A percentile compares a stretch with the other conserved stretches of the same genome.
Evolutionary conservation across 176 grass and related monocot genomes (phyloP).

Genomic region (Dendrocalamus sinicus): DNA sequence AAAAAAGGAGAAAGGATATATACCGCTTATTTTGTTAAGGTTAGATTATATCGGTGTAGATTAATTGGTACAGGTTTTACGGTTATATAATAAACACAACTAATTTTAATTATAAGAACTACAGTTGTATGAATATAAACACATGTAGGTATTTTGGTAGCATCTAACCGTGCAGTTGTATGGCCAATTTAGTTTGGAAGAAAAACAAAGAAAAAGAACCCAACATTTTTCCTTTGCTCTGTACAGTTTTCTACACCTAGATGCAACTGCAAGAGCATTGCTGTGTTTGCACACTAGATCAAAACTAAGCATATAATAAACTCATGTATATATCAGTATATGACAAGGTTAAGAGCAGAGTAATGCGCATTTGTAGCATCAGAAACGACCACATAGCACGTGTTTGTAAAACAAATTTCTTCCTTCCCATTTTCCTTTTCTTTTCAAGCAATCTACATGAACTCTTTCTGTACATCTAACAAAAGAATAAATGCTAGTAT

Average conservation of each 20-base stretch:
- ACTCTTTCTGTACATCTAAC: constrained; percentile 28
- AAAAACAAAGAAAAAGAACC: background rate
- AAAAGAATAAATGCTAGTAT: constrained; percentile 42
- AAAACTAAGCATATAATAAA: background rate
- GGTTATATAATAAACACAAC: background rate
- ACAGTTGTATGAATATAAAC: background rate
- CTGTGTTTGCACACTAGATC: background rate
- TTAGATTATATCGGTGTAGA: background rate
- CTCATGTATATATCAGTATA: too few relatives aligned
- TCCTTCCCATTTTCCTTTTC: background rate
- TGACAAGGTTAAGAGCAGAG: background rate
- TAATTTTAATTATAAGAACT: background rate
- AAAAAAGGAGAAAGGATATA: fast-evolving
- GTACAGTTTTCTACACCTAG: background rate
- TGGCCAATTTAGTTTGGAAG: too few relatives aligned
- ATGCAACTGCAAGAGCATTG: background rate
- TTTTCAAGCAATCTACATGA: constrained; percentile 13
- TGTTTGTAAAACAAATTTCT: background rate
- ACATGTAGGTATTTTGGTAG: too few relatives aligned
- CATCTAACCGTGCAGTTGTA: background rate
- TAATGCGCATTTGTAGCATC: background rate
- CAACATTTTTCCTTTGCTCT: too few relatives aligned
- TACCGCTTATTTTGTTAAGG: background rate
- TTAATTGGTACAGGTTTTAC: background rate
- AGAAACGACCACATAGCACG: background rate